These are phyloP conservation scores for Pleurotus cornucopiae DNA, from an alignment of 768 basidiomycete genomes.

Conservation along the genomic window DNA sequence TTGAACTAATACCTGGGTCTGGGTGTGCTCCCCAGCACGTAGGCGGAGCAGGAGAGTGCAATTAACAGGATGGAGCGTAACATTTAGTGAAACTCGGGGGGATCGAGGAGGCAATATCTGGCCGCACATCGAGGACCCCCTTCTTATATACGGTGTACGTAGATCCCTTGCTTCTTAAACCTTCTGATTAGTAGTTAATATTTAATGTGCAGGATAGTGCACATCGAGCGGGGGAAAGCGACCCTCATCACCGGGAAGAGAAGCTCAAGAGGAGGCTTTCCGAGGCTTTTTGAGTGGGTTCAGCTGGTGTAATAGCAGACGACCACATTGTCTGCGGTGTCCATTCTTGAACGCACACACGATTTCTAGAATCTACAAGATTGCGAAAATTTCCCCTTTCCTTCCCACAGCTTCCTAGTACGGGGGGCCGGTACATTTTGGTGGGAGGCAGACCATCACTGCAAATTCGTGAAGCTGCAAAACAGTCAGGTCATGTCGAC, in stretches of 20 bases:
- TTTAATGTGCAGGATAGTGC: no score
- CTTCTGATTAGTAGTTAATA: no score
- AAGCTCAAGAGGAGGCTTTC: no score
- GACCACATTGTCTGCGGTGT: no score
- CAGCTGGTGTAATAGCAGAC: no score
- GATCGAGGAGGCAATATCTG: background rate
- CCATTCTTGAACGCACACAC: no score
- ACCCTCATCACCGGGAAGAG: no score
- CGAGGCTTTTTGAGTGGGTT: no score
- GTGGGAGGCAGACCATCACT: slow-evolving; percentile 20
- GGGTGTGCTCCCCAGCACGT: background rate
- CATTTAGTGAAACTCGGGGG: background rate
- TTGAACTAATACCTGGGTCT: background rate
- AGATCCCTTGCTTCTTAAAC: no score
- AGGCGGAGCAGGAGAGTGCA: background rate
- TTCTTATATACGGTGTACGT: background rate
- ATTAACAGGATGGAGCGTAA: background rate
- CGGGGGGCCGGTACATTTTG: background rate
- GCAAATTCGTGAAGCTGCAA: slow-evolving; percentile 42
- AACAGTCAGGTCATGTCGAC: slow-evolving; percentile 8
- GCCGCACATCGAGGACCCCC: background rate
- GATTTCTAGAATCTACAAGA: no score
- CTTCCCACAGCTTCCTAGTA: background rate
- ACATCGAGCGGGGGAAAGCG: no score
- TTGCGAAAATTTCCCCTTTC: no score